Conservation (phyloP, 2,329 filamentous ascomycete genomes). For the Fusarium sp. region DNA sequence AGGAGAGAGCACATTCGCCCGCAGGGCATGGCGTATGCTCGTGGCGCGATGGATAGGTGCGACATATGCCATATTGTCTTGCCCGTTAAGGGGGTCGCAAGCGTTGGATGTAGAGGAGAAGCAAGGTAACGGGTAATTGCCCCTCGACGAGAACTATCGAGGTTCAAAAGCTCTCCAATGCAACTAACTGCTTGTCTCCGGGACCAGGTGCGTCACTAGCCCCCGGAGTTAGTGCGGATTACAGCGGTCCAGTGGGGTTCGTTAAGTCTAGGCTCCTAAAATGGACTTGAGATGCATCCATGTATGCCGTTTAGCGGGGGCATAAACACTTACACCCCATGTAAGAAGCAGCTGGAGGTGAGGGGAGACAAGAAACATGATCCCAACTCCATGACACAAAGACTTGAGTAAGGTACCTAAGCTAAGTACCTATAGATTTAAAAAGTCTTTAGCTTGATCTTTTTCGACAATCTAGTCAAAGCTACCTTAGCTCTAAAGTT, state of each 20-base stretch:
- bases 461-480: not conserved
- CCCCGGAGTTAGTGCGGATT: constrained; percentile 41
- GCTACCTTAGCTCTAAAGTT: not conserved
- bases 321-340: not conserved
- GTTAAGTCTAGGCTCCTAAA: not conserved
- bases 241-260: constrained; percentile 35
- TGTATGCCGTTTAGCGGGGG: constrained; percentile 13
- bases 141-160: constrained; percentile 39
- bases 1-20: constrained; percentile 75
- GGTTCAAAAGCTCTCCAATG: constrained; percentile 37
- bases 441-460: not conserved
- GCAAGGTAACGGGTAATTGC: constrained; percentile 10
- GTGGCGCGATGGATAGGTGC: constrained; percentile 92
- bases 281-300: not conserved
- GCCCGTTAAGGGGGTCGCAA: not conserved
- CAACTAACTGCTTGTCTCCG: constrained; percentile 10
- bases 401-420: not conserved
- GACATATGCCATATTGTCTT: constrained; percentile 81
- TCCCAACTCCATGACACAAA: not conserved
- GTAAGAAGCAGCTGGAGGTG: not conserved
- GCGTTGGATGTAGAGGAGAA: not conserved
- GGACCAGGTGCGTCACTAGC: constrained; percentile 37
- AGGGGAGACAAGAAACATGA: not conserved
- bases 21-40: constrained; percentile 88
- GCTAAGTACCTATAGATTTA: not conserved